phyloP scores from a whole-genome alignment of 2,329 filamentous ascomycete genomes.

The Neopestalotiopsis rosae region DNA sequence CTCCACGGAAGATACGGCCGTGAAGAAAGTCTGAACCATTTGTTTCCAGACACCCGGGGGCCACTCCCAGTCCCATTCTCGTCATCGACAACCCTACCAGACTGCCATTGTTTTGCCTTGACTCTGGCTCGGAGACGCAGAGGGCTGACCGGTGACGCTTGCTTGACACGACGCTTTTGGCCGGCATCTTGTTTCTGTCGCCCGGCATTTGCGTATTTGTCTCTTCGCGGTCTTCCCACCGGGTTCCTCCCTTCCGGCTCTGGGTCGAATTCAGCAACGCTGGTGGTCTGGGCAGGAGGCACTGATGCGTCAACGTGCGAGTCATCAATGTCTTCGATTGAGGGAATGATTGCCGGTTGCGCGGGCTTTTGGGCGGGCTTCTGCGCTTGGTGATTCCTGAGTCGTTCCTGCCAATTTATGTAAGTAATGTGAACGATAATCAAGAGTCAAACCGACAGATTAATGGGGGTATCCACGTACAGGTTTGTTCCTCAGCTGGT shows the following conservation, averaged over 20 bases:
- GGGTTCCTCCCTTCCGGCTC: neutral
- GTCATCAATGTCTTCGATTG: neutral
- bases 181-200: neutral
- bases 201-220: neutral
- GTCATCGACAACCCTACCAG: conserved; percentile 27
- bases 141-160: conserved; percentile 18
- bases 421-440: neutral
- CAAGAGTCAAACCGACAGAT: neutral
- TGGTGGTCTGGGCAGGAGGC: neutral
- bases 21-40: conserved; percentile 26
- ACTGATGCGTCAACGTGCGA: neutral
- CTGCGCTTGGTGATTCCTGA: too few species aligned
- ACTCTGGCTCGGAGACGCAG: conserved; percentile 29
- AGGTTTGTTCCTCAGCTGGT: conserved; percentile 7
- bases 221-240: neutral
- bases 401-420: too few species aligned
- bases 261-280: neutral
- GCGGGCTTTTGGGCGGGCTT: neutral
- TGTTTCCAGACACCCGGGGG: conserved; percentile 13
- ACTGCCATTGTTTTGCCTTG: conserved; percentile 35
- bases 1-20: conserved; percentile 32
- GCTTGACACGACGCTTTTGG: neutral
- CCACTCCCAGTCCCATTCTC: neutral
- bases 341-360: neutral
- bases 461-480: neutral